Percentiles rank a stretch among this genome's conserved stretches.
These are phyloP conservation scores for Pharnaceum exiguum DNA, from an alignment of 148 eudicot genomes.

Conservation along the genomic window DNA sequence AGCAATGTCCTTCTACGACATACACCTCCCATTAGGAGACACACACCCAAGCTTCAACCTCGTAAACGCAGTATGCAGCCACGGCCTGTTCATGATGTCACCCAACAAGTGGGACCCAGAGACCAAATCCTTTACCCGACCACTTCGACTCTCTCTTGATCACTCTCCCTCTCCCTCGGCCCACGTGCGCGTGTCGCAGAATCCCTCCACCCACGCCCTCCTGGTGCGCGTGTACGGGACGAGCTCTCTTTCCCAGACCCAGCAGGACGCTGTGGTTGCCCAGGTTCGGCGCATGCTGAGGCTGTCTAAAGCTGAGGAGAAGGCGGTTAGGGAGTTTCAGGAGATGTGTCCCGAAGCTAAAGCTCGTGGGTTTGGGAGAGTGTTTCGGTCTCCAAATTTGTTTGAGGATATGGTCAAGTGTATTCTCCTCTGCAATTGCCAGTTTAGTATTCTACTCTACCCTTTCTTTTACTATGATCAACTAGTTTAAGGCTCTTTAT, in stretches of 20 bases:
- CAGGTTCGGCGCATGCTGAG: slow-evolving; percentile 80
- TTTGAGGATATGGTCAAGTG: slow-evolving; percentile 87
- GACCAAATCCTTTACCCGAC: slow-evolving; percentile 48
- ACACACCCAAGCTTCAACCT: slow-evolving; percentile 29
- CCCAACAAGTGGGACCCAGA: slow-evolving; percentile 61
- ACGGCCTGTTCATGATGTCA: slow-evolving; percentile 63
- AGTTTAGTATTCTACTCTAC: slow-evolving; percentile 22
- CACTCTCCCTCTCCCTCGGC: slow-evolving; percentile 13
- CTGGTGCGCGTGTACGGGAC: slow-evolving; percentile 32
- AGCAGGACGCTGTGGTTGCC: slow-evolving; percentile 11
- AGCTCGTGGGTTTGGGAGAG: slow-evolving; percentile 53
- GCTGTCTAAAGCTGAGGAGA: slow-evolving; percentile 51
- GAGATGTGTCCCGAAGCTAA: slow-evolving; percentile 42
- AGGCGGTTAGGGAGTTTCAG: slow-evolving; percentile 48
- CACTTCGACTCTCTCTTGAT: slow-evolving; percentile 39
- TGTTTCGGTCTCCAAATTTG: slow-evolving; percentile 74
- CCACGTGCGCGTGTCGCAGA: slow-evolving; percentile 39
- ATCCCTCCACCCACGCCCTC: slow-evolving; percentile 35
- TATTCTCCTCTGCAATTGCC: slow-evolving; percentile 64
- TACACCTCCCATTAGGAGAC: not conserved
- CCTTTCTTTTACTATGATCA: too few species aligned
- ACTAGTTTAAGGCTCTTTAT: too few species aligned
- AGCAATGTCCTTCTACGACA: slow-evolving; percentile 3
- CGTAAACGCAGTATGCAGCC: slow-evolving; percentile 53
- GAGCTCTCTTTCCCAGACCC: slow-evolving; percentile 23